Evolutionary conservation across 495 filamentous ascomycete genomes (phyloP), one percentile per base, ranked within the genome.

Genomic region (Neurospora tetrasperma): DNA sequence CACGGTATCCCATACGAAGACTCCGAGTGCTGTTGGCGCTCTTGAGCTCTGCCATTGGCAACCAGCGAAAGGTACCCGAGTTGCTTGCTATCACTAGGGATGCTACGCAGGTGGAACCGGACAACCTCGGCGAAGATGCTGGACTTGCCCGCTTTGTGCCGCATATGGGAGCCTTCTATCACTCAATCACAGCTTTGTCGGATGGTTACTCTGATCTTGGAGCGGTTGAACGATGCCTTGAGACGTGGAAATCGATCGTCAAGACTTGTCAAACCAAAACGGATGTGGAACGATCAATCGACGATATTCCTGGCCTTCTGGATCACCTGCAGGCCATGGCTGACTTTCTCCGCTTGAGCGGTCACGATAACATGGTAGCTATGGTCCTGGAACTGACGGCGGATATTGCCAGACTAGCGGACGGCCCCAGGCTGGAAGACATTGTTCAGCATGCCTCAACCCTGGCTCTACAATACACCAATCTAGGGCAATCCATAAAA

Each of bases 301-400:
- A 92, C 71, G 88, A 94, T 74, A 77, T 87, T 6, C 81, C 86
- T 6, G 85, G 86, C 27, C 88, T 90, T 71, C 73, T 92, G 12
- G 76, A 84, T 43, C 90, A 93, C 71, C 83, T 97, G 12, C 86
- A 89, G 72, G 86, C 89, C 3, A 77, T 94, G n/a, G 86, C 89
- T 23, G 91, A 97, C 71, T 96, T 92, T 75, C 85, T 93, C 2
- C 90, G 90, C 42, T 90, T 94, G 77, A 91, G 91, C 72, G 94
- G 93, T 3, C 79, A 83, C 27, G 82, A 84, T 38, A 78, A 74
- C 14, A 75, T 84, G 12, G 81, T 85, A n/a, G 81, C 84, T 5
- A 80, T 81, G 0, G 82, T 83, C 2, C 79, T 87, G 6, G 85
- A 87, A 74, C 79, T 88, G 11, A 78, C 82, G 6, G 78, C 84